Base-by-base conservation (phyloP, 1,284 basidiomycete genomes). In the Puccinia horiana region DNA sequence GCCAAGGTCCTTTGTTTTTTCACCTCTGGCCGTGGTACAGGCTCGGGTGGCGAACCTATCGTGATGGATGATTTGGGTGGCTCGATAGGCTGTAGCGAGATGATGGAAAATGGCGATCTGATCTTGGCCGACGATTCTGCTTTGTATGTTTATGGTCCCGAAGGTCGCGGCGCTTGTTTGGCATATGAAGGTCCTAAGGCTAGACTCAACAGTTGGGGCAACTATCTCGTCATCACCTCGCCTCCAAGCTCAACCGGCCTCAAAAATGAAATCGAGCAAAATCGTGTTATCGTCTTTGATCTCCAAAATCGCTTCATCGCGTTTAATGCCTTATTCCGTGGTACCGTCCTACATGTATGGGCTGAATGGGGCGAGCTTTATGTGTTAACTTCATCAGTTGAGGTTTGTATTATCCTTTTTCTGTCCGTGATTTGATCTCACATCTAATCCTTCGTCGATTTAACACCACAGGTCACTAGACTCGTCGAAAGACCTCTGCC, bases 101-200 rank as follows among this genome's bases (percentile, higher is more conserved):
- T 78, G 26, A 67, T 54, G 90, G 90, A 90, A 87, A 90, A 76
- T 88, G 90, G 78, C 88, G 89, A 94, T 85, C 91, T 98, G 85
- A 90, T 96, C 16, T 90, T 98, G 1, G 96, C 95, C 0, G 89
- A 93, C 79, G 94, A 97, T 76, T 96, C 98, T 85, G 96, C 95
- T 0, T 92, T 98, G 58, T 97, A 96, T 85, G 89, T 94, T 11
- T 94, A 94, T 85, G 92, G 92, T 0, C 90, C 91, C 0, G 93
- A 96, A 32, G 94, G 94, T 0, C 89, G 95, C 78, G 93, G 94
- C 0, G 91, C 92, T 0, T 95, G 93, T 83, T 94, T 92, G 85
- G 96, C 96, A 0, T 94, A 95, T 85, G 95, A 97, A 89, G 95
- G 94, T 92, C 82, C 90, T 91, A 0, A 92, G 92, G 85, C 88